Conservation (phyloP, 768 basidiomycete species). For the Lactarius evosmus region DNA sequence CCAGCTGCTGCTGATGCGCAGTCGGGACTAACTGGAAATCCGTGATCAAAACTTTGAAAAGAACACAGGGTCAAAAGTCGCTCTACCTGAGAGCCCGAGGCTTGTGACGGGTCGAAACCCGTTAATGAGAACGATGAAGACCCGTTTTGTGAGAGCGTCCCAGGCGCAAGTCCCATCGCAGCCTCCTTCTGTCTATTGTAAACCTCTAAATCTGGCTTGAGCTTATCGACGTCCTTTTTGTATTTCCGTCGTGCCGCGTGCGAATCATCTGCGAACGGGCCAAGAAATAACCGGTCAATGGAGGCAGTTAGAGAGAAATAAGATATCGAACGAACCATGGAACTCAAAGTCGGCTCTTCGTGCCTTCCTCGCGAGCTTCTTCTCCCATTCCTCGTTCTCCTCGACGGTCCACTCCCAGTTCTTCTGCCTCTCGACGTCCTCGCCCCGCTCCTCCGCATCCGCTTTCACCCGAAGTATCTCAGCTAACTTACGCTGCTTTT, state of each 20-base stretch:
- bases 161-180: conserved; percentile 69
- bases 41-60: not conserved
- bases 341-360: conserved; percentile 88
- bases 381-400: conserved; percentile 96
- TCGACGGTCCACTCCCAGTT: conserved; percentile 96
- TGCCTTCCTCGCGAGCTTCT: conserved; percentile 77
- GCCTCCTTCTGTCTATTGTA: conserved; percentile 91
- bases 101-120: conserved; percentile 50
- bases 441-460: conserved; percentile 88
- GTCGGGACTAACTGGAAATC: conserved; percentile 47
- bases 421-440: conserved; percentile 85
- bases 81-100: conserved; percentile 42
- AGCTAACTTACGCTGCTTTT: conserved; percentile 86
- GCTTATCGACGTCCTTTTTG: conserved; percentile 84
- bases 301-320: conserved; percentile 1
- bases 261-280: conserved; percentile 63
- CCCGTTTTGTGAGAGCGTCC: conserved; percentile 51
- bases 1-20: conserved; percentile 60
- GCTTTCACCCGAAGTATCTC: conserved; percentile 81
- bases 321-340: conserved; percentile 61
- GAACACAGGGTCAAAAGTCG: not conserved
- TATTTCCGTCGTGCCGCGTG: conserved; percentile 87
- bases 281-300: not conserved
- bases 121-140: conserved; percentile 42
- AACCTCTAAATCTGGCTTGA: conserved; percentile 82